Conservation (phyloP, 2,329 filamentous ascomycete species). For the Talaromyces verruculosus region DNA sequence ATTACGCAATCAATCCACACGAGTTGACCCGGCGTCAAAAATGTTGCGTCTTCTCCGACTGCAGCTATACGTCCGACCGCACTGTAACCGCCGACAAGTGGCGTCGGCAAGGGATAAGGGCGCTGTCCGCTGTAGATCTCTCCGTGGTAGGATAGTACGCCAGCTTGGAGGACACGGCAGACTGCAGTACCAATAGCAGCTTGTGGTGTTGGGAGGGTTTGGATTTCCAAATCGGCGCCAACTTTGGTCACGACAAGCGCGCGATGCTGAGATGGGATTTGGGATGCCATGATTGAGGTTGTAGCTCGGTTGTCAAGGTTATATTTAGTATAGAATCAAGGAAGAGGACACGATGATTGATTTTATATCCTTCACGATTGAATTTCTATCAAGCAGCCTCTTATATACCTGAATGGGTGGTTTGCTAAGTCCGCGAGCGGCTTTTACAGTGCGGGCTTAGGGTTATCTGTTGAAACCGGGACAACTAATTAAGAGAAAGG, state of each 20-base stretch:
- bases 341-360: neutral
- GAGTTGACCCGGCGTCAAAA: constrained; percentile 40
- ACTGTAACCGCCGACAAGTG: constrained; percentile 36
- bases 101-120: constrained; percentile 34
- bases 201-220: constrained; percentile 36
- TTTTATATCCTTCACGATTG: neutral
- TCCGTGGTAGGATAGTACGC: constrained; percentile 43
- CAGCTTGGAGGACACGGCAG: constrained; percentile 40
- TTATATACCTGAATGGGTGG: neutral
- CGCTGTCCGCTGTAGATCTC: constrained; percentile 45
- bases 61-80: constrained; percentile 41
- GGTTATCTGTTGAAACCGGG: neutral
- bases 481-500: neutral
- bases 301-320: neutral
- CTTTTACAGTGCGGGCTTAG: neutral
- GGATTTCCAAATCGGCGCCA: constrained; percentile 29
- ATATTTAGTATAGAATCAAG: too few relatives aligned
- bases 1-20: constrained; percentile 42
- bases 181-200: constrained; percentile 41
- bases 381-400: neutral
- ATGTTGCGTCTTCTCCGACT: constrained; percentile 39
- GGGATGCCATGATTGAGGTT: constrained; percentile 2
- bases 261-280: constrained; percentile 18
- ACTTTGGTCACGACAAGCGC: constrained; percentile 23
- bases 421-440: neutral